Conservation (phyloP, 805 yeast species). For the Hanseniaspora jakobsenii region DNA sequence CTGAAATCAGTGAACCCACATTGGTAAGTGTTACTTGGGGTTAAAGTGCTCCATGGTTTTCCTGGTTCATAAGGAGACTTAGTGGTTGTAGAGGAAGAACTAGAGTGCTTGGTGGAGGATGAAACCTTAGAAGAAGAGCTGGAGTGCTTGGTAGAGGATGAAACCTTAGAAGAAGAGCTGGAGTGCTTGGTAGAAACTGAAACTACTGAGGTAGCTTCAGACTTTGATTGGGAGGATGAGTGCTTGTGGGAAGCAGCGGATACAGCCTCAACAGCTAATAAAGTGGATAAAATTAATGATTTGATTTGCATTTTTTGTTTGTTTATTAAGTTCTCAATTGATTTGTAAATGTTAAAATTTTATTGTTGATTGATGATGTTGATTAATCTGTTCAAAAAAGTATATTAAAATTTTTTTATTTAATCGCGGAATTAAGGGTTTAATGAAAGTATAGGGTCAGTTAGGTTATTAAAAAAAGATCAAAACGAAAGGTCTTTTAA, state of each 20-base stretch:
- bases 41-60: conserved; percentile 24
- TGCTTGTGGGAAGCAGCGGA: conserved; percentile 26
- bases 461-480: conserved; percentile 9
- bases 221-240: conserved; percentile 22
- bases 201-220: conserved; percentile 10
- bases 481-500: too few relatives aligned
- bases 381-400: neutral
- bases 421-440: too few relatives aligned
- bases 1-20: conserved; percentile 28
- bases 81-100: conserved; percentile 29
- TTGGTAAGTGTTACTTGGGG: conserved; percentile 30
- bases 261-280: conserved; percentile 14
- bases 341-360: neutral
- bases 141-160: conserved; percentile 16
- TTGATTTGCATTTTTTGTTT: conserved; percentile 13
- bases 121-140: conserved; percentile 22
- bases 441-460: conserved; percentile 16
- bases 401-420: too few relatives aligned
- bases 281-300: conserved; percentile 9
- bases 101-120: conserved; percentile 34
- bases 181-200: neutral
- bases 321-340: too few relatives aligned
- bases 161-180: conserved; percentile 19
- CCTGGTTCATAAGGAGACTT: conserved; percentile 49
- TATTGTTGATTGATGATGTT: neutral